Base-by-base conservation (phyloP, 2,329 filamentous ascomycete genomes). In the Pseudogymnoascus sp. region DNA sequence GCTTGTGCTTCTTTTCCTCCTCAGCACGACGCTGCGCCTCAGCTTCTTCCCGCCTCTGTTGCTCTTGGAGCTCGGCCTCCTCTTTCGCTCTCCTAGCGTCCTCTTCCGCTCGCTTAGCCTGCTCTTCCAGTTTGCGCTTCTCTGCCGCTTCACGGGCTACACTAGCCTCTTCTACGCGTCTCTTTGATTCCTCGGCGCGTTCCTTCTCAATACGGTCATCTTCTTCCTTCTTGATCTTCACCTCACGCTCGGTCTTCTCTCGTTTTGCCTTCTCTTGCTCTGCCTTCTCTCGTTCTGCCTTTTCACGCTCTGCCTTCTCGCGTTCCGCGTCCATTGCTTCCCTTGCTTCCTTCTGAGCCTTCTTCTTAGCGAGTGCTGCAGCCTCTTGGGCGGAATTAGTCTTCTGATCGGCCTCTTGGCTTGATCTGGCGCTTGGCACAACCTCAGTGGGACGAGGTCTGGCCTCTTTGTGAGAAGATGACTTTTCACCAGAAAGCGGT, bases 11-110 rank as follows among this genome's bases (percentile, higher is more conserved):
- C 65, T 83, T 79, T 64, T 82, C 79, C 65, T 83, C 81, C 67
- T 84, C 82, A 7, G 76, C 78, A 64, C 79, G 77, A 37, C 78
- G 77, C 10, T 78, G 78, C 31, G 81, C 81, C 69, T 79, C 76
- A 11, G 79, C 80, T 66, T 82, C 79, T 28, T 77, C 75, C 65
- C 80, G 78, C 8, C 78, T 73, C 63, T 79, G 77, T 4, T 77
- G 75, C 66, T 84, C 79, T 68, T 82, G 78, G 10, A 75, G 78
- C 63, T 74, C 73, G 62, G 70, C 70, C 59, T 60, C 59, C 21
- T 38, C 61, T 76, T 74, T 59, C 76, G 73, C 67, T 67, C 70
- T 68, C 66, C 69, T 69, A 69, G 64, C 61, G 69, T 68, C 64
- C 71, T 73, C 36, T 36, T 37, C 50, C 40, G 42, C 16, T 61